Evolutionary conservation across 1,139 yeast species (phyloP).

Genomic region (Geotrichum bryndzae): DNA sequence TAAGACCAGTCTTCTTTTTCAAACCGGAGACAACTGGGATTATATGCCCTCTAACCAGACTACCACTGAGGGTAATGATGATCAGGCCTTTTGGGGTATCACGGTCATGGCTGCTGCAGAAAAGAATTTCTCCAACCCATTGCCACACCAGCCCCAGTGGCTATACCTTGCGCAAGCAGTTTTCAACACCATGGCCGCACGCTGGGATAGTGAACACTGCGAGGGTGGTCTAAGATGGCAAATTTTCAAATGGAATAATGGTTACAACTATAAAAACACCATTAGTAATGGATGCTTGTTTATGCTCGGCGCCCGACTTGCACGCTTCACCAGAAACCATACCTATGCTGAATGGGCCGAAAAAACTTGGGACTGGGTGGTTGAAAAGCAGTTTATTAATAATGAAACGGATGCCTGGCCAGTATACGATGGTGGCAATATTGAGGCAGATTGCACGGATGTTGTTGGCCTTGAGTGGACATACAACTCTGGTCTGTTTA

Average conservation of each 20-base stretch:
- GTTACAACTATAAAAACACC: slow-evolving; percentile 86
- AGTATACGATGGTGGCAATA: slow-evolving; percentile 76
- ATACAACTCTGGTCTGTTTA: slow-evolving; percentile 75
- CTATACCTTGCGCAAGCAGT: slow-evolving; percentile 68
- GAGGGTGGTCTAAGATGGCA: slow-evolving; percentile 95
- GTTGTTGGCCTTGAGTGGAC: slow-evolving; percentile 69
- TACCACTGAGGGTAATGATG: slow-evolving; percentile 86
- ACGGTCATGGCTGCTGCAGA: slow-evolving; percentile 82
- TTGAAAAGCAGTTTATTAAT: slow-evolving; percentile 49
- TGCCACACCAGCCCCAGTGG: slow-evolving; percentile 54
- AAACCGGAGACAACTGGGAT: slow-evolving; percentile 61
- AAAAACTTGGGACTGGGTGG: slow-evolving; percentile 77
- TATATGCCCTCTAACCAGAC: slow-evolving; percentile 73
- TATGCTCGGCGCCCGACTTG: slow-evolving; percentile 81
- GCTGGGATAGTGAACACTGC: slow-evolving; percentile 77
- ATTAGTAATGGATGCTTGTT: slow-evolving; percentile 88
- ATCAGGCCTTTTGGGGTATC: slow-evolving; percentile 88
- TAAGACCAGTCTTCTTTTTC: slow-evolving; percentile 55
- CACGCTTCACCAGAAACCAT: slow-evolving; percentile 67
- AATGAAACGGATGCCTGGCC: slow-evolving; percentile 37
- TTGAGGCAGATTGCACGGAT: slow-evolving; percentile 56
- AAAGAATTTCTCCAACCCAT: slow-evolving; percentile 64
- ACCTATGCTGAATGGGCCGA: slow-evolving; percentile 81
- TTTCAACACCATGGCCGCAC: slow-evolving; percentile 78
- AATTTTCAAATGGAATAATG: slow-evolving; percentile 89